Percentiles rank a stretch among this genome's conserved stretches.
These are phyloP conservation scores for Pseudozyma thailandica DNA, from an alignment of 1,284 basidiomycete genomes.

Conservation along the genomic window DNA sequence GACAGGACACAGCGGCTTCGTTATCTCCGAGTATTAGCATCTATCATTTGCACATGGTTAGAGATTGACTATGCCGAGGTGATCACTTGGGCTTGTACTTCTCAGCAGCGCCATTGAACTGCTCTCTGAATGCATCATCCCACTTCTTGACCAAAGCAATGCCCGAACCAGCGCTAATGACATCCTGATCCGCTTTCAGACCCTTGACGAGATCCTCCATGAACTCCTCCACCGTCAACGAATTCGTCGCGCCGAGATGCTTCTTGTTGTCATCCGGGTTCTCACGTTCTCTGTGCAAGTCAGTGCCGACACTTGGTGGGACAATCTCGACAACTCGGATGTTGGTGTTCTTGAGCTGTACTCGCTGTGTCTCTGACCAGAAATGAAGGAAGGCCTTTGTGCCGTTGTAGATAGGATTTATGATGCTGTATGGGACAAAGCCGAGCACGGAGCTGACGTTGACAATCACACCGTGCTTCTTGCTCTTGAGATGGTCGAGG, in stretches of 20 bases:
- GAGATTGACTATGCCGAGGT: background rate
- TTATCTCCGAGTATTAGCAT: background rate
- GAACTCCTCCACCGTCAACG: conserved; percentile 60
- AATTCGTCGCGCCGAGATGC: conserved; percentile 47
- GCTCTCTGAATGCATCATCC: conserved; percentile 54
- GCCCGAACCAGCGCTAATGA: conserved; percentile 55
- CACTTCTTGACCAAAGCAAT: conserved; percentile 55
- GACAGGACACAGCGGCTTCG: too few relatives aligned
- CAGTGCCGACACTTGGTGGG: conserved; percentile 60
- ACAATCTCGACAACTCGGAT: conserved; percentile 62
- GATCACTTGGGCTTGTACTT: conserved; percentile 50
- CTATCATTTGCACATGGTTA: background rate
- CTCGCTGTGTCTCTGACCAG: conserved; percentile 59
- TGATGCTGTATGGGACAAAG: conserved; percentile 53
- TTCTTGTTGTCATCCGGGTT: conserved; percentile 65
- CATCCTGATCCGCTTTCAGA: conserved; percentile 53
- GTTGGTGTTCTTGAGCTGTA: conserved; percentile 58
- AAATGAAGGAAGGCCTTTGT: conserved; percentile 61
- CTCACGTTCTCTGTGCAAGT: conserved; percentile 56
- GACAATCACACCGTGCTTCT: conserved; percentile 53
- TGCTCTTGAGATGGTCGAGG: conserved; percentile 59
- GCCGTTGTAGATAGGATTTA: conserved; percentile 56
- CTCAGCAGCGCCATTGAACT: conserved; percentile 47
- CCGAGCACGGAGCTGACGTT: conserved; percentile 63
- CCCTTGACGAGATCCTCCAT: conserved; percentile 56